Percentiles rank a stretch among this genome's conserved stretches.
Evolutionary conservation across 2,329 filamentous ascomycete species (phyloP).

Genomic region (Pseudopithomyces maydicus): DNA sequence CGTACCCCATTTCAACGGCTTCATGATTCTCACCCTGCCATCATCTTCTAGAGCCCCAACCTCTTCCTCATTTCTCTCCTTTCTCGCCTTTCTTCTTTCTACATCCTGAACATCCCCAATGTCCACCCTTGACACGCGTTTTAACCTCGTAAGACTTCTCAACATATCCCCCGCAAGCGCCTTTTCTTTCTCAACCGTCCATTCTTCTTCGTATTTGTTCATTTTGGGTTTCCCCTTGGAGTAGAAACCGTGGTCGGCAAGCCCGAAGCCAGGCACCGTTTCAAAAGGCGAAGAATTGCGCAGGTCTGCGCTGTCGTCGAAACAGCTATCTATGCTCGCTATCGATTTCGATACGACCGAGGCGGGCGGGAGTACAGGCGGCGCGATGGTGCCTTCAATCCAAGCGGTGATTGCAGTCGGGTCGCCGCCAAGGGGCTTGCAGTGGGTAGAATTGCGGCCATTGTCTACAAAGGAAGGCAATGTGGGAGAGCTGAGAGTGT

Average conservation of each 20-base stretch:
- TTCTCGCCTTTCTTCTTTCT: background rate
- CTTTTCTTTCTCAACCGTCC: conserved; percentile 25
- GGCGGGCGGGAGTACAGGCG: conserved; percentile 1
- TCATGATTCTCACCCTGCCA: conserved; percentile 18
- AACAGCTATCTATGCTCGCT: conserved; percentile 29
- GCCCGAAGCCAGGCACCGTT: conserved; percentile 20
- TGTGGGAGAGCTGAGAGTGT: conserved; percentile 21
- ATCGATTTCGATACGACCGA: conserved; percentile 5
- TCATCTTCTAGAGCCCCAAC: conserved; percentile 12
- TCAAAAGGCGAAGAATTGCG: background rate
- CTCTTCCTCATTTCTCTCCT: background rate
- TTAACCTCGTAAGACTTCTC: conserved; percentile 19
- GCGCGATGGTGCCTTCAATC: conserved; percentile 7
- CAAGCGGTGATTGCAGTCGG: conserved; percentile 18
- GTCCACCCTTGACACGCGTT: conserved; percentile 11
- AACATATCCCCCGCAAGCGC: conserved; percentile 31
- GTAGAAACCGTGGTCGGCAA: conserved; percentile 21
- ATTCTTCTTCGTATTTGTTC: conserved; percentile 4
- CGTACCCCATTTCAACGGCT: conserved; percentile 24
- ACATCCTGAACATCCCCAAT: conserved; percentile 5
- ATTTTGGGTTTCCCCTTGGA: conserved; percentile 12
- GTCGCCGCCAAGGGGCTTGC: conserved; percentile 17
- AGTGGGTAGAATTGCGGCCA: conserved; percentile 19
- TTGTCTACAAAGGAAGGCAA: conserved; percentile 32
- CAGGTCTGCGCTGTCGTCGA: conserved; percentile 38